Percentiles rank a stretch among this genome's conserved stretches.
phyloP scores from a whole-genome alignment of 495 filamentous ascomycete genomes.

The Penicillium robsamsonii region DNA sequence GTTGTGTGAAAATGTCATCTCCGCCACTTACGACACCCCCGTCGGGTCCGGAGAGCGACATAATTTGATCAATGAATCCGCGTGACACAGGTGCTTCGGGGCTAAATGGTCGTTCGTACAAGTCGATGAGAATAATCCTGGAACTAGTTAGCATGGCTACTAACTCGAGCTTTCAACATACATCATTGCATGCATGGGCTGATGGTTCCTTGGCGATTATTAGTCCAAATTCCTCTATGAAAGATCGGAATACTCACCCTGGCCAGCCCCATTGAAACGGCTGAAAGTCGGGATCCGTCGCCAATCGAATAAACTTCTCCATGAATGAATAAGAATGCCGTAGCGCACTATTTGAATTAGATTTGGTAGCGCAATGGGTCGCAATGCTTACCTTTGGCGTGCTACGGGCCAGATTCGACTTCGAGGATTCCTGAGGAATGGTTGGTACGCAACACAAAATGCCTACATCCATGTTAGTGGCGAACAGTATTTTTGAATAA shows the following conservation, averaged over 20 bases:
- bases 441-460: slow-evolving; percentile 55
- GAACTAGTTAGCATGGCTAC: slow-evolving; percentile 2
- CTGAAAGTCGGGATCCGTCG: slow-evolving; percentile 52
- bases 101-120: slow-evolving; percentile 51
- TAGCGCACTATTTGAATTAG: slow-evolving; percentile 41
- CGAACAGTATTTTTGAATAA: neutral
- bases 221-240: neutral
- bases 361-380: neutral
- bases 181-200: slow-evolving; percentile 57
- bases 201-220: slow-evolving; percentile 35
- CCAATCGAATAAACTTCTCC: slow-evolving; percentile 53
- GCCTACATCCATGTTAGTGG: slow-evolving; percentile 26
- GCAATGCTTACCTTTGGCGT: slow-evolving; percentile 43
- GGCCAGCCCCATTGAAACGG: slow-evolving; percentile 59
- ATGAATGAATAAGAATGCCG: slow-evolving; percentile 56
- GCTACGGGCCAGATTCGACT: slow-evolving; percentile 54
- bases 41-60: slow-evolving; percentile 51
- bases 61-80: slow-evolving; percentile 51
- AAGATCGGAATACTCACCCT: slow-evolving; percentile 27
- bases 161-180: slow-evolving; percentile 5
- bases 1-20: slow-evolving; percentile 46
- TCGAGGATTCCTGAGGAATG: slow-evolving; percentile 55
- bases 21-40: slow-evolving; percentile 53
- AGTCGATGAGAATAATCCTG: slow-evolving; percentile 56
- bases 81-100: slow-evolving; percentile 48